phyloP scores from a whole-genome alignment of 2,329 filamentous ascomycete species.

The Drechslerella dactyloides region DNA sequence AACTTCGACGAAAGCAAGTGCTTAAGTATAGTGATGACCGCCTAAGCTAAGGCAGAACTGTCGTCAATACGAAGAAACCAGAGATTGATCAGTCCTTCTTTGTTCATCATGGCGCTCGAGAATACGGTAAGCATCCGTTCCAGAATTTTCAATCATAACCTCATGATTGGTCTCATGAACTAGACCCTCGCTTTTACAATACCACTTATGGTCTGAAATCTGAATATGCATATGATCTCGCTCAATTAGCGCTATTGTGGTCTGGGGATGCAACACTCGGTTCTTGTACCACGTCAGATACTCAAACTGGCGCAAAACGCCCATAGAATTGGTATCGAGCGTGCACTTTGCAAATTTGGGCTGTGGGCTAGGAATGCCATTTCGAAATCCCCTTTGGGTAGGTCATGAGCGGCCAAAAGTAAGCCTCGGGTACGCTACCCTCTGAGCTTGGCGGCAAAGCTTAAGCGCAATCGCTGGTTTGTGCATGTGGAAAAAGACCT shows the following conservation, averaged over 20 bases:
- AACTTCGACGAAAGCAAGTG: no score
- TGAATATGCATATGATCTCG: not conserved
- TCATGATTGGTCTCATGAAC: no score
- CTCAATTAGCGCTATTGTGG: not conserved
- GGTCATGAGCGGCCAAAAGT: not conserved
- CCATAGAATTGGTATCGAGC: not conserved
- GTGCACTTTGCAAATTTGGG: not conserved
- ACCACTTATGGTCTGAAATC: no score
- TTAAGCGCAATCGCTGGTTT: not conserved
- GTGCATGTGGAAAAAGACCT: not conserved
- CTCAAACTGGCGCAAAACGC: not conserved
- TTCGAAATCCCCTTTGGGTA: no score
- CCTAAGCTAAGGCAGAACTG: not conserved
- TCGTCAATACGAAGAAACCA: not conserved
- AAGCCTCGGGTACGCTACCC: no score
- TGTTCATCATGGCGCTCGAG: not conserved
- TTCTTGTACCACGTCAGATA: not conserved
- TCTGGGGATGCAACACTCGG: not conserved
- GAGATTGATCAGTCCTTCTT: not conserved
- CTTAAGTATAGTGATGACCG: not conserved
- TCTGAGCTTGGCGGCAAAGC: no score
- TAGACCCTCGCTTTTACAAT: no score
- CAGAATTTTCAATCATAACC: not conserved
- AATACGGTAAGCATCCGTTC: not conserved
- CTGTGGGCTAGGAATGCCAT: not conserved